These are phyloP conservation scores for Cucumis sativus DNA, from an alignment of 306 rosid genomes.

Conservation along the genomic window Cucumber_9930_V3 NC_026657.2:13311001-13311500, in stretches of 20 bases:
- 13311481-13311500: not conserved
- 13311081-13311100: too few relatives aligned
- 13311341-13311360: too few relatives aligned
- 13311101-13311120: too few relatives aligned
- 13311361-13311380: not conserved
- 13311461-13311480: not conserved
- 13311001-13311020: too few relatives aligned
- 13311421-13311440: not conserved
- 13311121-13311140: too few relatives aligned
- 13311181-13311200: too few relatives aligned
- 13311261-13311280: not conserved
- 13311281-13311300: not conserved
- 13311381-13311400: not conserved
- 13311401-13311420: not conserved
- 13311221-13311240: not conserved
- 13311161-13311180: too few relatives aligned
- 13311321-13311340: not conserved
- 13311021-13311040: too few relatives aligned
- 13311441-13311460: not conserved
- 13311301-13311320: not conserved
- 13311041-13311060: too few relatives aligned
- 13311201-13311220: not conserved
- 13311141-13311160: too few relatives aligned
- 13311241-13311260: not conserved
- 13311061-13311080: too few relatives aligned